These are phyloP conservation scores for Tetradesmus lagerheimii DNA, from an alignment of 139 green algal species.

Conservation along the genomic window DNA sequence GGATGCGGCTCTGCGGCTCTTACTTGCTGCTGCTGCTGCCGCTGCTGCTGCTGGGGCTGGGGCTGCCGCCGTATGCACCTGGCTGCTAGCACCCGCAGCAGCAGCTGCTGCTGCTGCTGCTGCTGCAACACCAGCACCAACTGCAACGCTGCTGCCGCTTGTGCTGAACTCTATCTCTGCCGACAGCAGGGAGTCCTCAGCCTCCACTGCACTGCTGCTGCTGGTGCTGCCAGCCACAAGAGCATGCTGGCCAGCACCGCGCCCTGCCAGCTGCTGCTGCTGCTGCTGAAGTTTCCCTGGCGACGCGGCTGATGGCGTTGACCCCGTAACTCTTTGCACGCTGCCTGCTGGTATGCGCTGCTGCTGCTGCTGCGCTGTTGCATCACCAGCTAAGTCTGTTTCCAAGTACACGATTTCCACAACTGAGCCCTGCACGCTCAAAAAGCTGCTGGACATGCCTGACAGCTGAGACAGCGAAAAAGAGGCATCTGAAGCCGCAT, in stretches of 20 bases:
- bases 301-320: too few relatives aligned
- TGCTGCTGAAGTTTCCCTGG: background rate
- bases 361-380: background rate
- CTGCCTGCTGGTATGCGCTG: background rate
- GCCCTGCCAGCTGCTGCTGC: background rate
- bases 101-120: background rate
- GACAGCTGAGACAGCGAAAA: background rate
- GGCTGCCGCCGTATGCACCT: background rate
- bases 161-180: slow-evolving; percentile 30
- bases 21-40: background rate
- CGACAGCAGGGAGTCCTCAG: slow-evolving; percentile 3
- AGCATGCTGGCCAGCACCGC: background rate
- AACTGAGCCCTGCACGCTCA: background rate
- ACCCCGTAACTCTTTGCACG: too few relatives aligned
- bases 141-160: background rate
- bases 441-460: background rate
- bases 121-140: background rate
- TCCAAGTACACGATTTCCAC: slow-evolving; percentile 20
- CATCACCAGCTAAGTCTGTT: background rate
- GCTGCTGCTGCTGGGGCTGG: background rate
- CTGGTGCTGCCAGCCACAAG: background rate
- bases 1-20: background rate
- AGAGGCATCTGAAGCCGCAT: background rate
- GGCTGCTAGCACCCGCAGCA: background rate
- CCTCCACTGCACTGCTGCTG: background rate